Percentiles rank a stretch among this genome's conserved stretches.
phyloP scores from a whole-genome alignment of 768 basidiomycete genomes.

The Suillus plorans region DNA sequence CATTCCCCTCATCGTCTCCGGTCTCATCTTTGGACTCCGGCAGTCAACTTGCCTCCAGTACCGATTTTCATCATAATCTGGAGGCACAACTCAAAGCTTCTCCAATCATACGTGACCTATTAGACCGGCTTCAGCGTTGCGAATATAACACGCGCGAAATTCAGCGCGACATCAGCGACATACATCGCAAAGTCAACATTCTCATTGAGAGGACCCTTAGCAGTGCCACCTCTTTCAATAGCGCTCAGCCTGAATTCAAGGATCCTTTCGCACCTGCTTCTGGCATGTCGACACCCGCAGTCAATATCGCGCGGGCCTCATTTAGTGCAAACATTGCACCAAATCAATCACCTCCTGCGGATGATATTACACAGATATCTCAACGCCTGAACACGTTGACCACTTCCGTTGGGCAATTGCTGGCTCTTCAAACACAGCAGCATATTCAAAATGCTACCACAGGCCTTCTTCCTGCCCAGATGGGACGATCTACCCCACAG shows the following conservation, averaged over 20 bases:
- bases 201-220: conserved; percentile 66
- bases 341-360: conserved; percentile 62
- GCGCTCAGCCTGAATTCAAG: conserved; percentile 71
- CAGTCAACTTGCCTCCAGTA: conserved; percentile 54
- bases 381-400: conserved; percentile 79
- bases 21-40: conserved; percentile 78
- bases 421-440: conserved; percentile 76
- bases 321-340: conserved; percentile 67
- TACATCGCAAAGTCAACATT: conserved; percentile 76
- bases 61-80: conserved; percentile 51
- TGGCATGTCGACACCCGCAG: conserved; percentile 31
- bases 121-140: conserved; percentile 71
- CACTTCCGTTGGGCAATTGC: conserved; percentile 81
- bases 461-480: conserved; percentile 29
- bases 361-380: conserved; percentile 75
- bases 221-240: conserved; percentile 19
- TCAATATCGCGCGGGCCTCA: conserved; percentile 58
- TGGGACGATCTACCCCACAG: conserved; percentile 33
- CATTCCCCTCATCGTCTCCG: conserved; percentile 66
- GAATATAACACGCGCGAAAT: conserved; percentile 72
- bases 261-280: conserved; percentile 65
- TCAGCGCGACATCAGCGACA: conserved; percentile 69
- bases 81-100: conserved; percentile 77
- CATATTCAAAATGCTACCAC: conserved; percentile 50
- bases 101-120: conserved; percentile 71